Evolutionary conservation across 2,329 filamentous ascomycete species (phyloP).

Genomic region (Aspergillus sp.): DNA sequence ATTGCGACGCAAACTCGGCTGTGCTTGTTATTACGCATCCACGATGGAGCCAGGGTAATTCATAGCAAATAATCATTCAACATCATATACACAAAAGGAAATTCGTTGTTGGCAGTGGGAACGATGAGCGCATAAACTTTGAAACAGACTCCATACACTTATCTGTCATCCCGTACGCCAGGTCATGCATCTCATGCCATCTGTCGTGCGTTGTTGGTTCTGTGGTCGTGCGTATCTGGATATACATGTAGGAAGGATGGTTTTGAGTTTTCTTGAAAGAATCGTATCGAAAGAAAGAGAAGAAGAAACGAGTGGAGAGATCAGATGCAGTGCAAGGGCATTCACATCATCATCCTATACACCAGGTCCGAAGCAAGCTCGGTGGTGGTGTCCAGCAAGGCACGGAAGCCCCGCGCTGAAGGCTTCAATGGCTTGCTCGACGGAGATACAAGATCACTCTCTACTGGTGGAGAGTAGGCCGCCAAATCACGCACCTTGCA

Average conservation of each 20-base stretch:
- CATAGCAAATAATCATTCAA: constrained; percentile 6
- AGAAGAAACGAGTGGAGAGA: constrained; percentile 12
- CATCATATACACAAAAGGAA: background rate
- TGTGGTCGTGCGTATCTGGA: background rate
- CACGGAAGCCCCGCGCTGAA: constrained; percentile 36
- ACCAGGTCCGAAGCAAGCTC: constrained; percentile 47
- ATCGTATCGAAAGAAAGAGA: constrained; percentile 11
- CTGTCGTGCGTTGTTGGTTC: background rate
- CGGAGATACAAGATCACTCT: constrained; percentile 28
- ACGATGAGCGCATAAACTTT: background rate
- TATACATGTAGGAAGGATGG: constrained; percentile 1
- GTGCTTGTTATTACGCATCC: background rate
- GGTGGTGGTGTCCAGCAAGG: constrained; percentile 39
- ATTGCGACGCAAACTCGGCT: background rate
- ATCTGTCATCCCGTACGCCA: constrained; percentile 5
- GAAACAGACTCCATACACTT: background rate
- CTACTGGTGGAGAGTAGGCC: constrained; percentile 33
- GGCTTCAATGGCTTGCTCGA: constrained; percentile 25
- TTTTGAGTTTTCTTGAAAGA: constrained; percentile 6
- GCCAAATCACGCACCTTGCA: constrained; percentile 44
- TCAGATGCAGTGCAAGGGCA: constrained; percentile 17
- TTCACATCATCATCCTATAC: constrained; percentile 41
- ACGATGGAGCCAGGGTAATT: background rate
- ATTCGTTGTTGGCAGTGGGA: constrained; percentile 2
- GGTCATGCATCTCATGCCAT: constrained; percentile 4